Base-by-base conservation (phyloP, 2,329 filamentous ascomycete genomes). In the Scopulariopsis brevicaulis region DNA sequence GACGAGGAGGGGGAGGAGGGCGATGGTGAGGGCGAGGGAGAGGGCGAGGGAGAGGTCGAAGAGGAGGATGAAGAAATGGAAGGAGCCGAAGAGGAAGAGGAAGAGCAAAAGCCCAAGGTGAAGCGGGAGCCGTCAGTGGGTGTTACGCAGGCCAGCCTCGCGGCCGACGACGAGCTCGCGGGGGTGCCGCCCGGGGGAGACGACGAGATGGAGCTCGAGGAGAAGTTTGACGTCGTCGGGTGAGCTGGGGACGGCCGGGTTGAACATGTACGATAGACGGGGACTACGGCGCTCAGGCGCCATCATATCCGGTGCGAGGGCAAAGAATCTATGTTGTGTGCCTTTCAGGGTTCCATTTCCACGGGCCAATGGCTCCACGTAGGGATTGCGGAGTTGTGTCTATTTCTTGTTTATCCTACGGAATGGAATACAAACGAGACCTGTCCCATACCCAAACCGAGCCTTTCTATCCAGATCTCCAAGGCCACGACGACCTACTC, bases 71-170 rank as follows among this genome's bases (percentile, higher is more conserved):
- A 65, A 3, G 66, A 63, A 4, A 67, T 62, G 1, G 32, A 71
- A 71, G 66, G 61, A 7, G 65, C 59, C n/a, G 65, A 60, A 1
- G 62, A 58, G 4, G 62, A 60, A 20, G 61, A 57, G 6, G 58
- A 63, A 1, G 65, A 62, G 1, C 61, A 63, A 61, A 84, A 84
- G 57, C 83, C 83, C 3, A 85, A 43, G 20, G 14, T 34, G 18
- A 59, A 57, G 50, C 48, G 32, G 28, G 46, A 50, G 24, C 50
- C 48, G 10, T 32, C 50, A 48, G 53, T 20, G 35, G 43, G 34
- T 18, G 54, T 54, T 4, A 46, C 51, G 11, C 51, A 50, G 32
- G 56, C 40, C 14, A 22, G 32, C 22, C 46, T 37, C 14, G 25
- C 22, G 6, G 37, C 18, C 18, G 32, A 40, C 10, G 51, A 53